A percentile compares a stretch with the other conserved stretches of the same genome.
These are phyloP conservation scores for Quercus alba DNA, from an alignment of 306 rosid genomes.

Conservation along the genomic window DNA sequence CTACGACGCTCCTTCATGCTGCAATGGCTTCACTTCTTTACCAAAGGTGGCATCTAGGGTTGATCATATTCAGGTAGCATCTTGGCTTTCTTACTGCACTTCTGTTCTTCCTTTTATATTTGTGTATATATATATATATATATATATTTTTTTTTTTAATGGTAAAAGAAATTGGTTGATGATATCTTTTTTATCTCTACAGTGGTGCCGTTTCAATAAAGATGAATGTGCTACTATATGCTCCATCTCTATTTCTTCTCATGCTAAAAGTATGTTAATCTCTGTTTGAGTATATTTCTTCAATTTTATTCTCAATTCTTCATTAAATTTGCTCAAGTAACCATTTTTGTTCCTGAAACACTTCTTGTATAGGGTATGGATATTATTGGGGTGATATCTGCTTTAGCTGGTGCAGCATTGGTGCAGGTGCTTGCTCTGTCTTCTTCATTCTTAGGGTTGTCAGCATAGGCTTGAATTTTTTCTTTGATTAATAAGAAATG, in stretches of 20 bases:
- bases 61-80: constrained; percentile 81
- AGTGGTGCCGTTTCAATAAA: constrained; percentile 90
- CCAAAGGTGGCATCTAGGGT: constrained; percentile 81
- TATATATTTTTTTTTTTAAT: background rate
- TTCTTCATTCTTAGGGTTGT: background rate
- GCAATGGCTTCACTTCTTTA: constrained; percentile 61
- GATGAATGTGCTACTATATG: constrained; percentile 97
- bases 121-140: background rate
- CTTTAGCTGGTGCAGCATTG: constrained; percentile 83
- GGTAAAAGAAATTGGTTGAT: constrained; percentile 19
- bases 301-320: background rate
- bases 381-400: constrained; percentile 58
- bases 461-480: background rate
- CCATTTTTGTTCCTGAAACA: constrained; percentile 11
- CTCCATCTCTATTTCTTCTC: constrained; percentile 79
- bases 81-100: constrained; percentile 2
- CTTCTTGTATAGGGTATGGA: constrained; percentile 65
- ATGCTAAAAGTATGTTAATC: constrained; percentile 68
- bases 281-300: constrained; percentile 3
- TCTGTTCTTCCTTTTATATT: background rate
- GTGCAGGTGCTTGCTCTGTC: constrained; percentile 67
- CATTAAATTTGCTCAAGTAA: constrained; percentile 20
- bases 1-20: constrained; percentile 74
- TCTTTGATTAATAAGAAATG: background rate
- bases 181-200: constrained; percentile 25